Percentiles rank a stretch among this genome's conserved stretches.
phyloP scores from a whole-genome alignment of 441 rosid genomes.

The Gossypium trilobum region DNA sequence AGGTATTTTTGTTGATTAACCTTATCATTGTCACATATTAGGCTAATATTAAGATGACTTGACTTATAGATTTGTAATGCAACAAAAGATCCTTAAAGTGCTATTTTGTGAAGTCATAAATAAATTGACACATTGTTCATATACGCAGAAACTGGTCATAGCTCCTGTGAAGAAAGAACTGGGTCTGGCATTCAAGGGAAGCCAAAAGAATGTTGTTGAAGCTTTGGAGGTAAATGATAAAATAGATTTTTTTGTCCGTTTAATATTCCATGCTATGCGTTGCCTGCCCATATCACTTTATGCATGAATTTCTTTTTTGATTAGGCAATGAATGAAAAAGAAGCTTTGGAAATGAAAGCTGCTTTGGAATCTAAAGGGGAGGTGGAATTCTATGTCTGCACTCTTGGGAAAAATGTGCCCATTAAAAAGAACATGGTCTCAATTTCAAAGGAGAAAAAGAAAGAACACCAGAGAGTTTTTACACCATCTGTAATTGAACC shows the following conservation, averaged over 20 bases:
- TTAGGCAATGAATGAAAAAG: conserved; percentile 55
- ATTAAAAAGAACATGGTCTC: conserved; percentile 54
- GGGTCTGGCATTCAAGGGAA: conserved; percentile 59
- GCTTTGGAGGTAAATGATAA: conserved; percentile 50
- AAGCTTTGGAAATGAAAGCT: conserved; percentile 56
- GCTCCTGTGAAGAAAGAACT: conserved; percentile 58
- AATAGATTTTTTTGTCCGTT: not conserved
- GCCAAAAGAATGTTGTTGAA: conserved; percentile 56
- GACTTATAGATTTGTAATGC: not conserved
- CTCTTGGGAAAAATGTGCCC: conserved; percentile 39
- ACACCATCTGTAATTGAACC: conserved; percentile 72
- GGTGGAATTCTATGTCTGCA: conserved; percentile 48
- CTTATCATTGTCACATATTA: not conserved
- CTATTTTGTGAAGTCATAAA: not conserved
- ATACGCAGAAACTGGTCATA: conserved; percentile 49
- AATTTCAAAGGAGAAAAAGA: conserved; percentile 67
- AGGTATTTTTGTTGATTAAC: conserved; percentile 30
- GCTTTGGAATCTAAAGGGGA: conserved; percentile 56
- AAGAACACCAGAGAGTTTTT: conserved; percentile 61
- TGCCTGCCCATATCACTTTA: not conserved
- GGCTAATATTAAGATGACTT: not conserved
- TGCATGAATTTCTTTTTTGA: not conserved
- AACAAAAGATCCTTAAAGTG: not conserved
- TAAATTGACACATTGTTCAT: not conserved
- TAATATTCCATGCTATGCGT: not conserved